Evolutionary conservation across 257 asterid genomes (phyloP), one percentile per base, ranked within the genome.

Genomic region (Nicotiana obtusifolia): DNA sequence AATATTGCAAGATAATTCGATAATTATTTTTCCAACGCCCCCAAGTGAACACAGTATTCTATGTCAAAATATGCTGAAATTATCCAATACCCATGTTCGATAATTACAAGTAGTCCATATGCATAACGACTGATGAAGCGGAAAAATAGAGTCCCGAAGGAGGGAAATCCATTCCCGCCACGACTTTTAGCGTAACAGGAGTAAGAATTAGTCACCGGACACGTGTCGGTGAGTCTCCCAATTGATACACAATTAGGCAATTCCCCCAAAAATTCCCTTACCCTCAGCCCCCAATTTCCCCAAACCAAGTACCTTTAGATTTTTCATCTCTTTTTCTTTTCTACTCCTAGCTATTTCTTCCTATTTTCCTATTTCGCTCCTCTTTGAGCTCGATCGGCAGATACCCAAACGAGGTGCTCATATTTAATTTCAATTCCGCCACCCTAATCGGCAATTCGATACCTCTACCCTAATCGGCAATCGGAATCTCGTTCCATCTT

Each of bases 181-280:
- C 87, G 82, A 71, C 83, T 75, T 69, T 65, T 81, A 83, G 80
- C 87, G 88, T 20, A 77, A 69, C 80, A 78, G 75, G 83, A 83
- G 88, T 83, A 82, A 81, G 24, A 76, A 53, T 69, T 80, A 82
- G 85, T 77, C 73, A 69, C 87, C 88, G 10, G 86, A 90, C 97
- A 91, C 94, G 94, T 90, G 93, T 87, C 88, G 10, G 73, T 61
- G 20, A 16, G 64, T 35, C 79, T 11, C 64, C 26, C 59, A 47
- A 30, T 24, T 17, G 53, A 49, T 41, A 37, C 65, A 64, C 28
- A 49, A 82, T 28, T 56, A 54, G 26, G 20, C 52, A 35, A 8
- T 64, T 11, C 68, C 62, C 56, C 54, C 77, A 17, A 41, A 10
- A 54, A 22, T 41, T 68, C 57, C 26, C 57, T 53, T 14, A 69